Percentiles rank a stretch among this genome's conserved stretches.
phyloP scores from a whole-genome alignment of 2,329 filamentous ascomycete species.

The Penicillium sumatraense region DNA sequence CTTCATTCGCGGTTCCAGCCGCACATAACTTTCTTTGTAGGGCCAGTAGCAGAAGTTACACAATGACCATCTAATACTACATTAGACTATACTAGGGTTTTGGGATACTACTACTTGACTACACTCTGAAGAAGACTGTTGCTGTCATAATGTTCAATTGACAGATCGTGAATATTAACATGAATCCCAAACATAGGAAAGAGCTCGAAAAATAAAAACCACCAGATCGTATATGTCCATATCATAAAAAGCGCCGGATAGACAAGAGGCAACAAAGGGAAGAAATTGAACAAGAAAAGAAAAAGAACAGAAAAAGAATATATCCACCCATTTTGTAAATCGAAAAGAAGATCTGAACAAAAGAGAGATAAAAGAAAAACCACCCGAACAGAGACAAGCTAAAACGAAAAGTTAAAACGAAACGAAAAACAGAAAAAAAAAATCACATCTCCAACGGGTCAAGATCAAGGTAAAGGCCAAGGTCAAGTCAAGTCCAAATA shows the following conservation, averaged over 20 bases:
- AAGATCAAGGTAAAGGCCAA: too few relatives aligned
- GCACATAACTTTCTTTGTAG: too few relatives aligned
- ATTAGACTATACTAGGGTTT: too few relatives aligned
- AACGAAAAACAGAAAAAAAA: slow-evolving; percentile 10
- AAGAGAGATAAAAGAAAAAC: slow-evolving; percentile 8
- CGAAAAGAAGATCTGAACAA: slow-evolving; percentile 6
- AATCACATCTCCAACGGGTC: slow-evolving; percentile 10
- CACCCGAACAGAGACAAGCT: slow-evolving; percentile 10
- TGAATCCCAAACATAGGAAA: slow-evolving; percentile 26
- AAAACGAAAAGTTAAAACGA: slow-evolving; percentile 14
- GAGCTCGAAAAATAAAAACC: slow-evolving; percentile 8
- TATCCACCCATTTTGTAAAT: slow-evolving; percentile 19
- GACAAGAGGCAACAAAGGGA: slow-evolving; percentile 11
- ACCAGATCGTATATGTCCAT: slow-evolving; percentile 20
- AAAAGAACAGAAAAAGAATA: background rate
- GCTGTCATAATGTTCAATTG: slow-evolving; percentile 8
- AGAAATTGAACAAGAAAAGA: slow-evolving; percentile 2
- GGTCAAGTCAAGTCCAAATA: slow-evolving; percentile 25
- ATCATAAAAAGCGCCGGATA: slow-evolving; percentile 17
- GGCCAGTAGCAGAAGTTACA: too few relatives aligned
- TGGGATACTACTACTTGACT: background rate
- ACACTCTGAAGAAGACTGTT: background rate
- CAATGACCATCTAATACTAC: too few relatives aligned
- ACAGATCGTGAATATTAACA: slow-evolving; percentile 27
- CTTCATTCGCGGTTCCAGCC: too few relatives aligned